Percentiles rank a stretch among this genome's conserved stretches.
These are phyloP conservation scores for Pseudoscleropodium purum DNA, from an alignment of 225 moss, liverwort and hornwort genomes.

Conservation along the genomic window DNA sequence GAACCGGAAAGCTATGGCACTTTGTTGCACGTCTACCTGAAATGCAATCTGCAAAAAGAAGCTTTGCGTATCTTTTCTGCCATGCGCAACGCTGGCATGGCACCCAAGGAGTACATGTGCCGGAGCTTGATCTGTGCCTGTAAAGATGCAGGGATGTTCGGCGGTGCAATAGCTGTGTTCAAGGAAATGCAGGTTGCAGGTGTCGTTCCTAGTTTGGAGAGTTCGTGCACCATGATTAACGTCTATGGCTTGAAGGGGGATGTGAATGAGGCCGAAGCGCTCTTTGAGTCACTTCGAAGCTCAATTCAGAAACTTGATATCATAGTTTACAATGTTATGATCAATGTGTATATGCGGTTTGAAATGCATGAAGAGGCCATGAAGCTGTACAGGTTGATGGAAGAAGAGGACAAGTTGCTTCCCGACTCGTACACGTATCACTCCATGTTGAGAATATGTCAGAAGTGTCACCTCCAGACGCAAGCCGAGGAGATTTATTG, in stretches of 20 bases:
- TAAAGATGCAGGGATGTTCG: conserved; percentile 63
- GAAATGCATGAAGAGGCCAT: conserved; percentile 58
- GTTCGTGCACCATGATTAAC: conserved; percentile 81
- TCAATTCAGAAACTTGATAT: conserved; percentile 51
- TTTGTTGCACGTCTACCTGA: conserved; percentile 70
- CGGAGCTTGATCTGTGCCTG: conserved; percentile 73
- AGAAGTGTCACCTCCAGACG: conserved; percentile 53
- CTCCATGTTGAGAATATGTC: conserved; percentile 74
- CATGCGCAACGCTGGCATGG: conserved; percentile 48
- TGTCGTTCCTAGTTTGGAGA: conserved; percentile 68
- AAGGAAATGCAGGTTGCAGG: conserved; percentile 64
- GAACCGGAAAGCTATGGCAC: conserved; percentile 56
- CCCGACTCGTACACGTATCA: conserved; percentile 84
- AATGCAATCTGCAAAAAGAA: conserved; percentile 59
- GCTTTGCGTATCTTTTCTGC: conserved; percentile 55
- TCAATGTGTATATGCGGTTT: conserved; percentile 82
- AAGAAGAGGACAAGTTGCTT: conserved; percentile 37
- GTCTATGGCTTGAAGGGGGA: conserved; percentile 68
- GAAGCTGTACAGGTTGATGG: conserved; percentile 46
- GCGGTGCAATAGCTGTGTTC: conserved; percentile 58
- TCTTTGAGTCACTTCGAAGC: conserved; percentile 50
- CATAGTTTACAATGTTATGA: conserved; percentile 76
- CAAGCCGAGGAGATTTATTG: conserved; percentile 78
- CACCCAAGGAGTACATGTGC: conserved; percentile 78
- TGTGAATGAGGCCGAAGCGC: conserved; percentile 55